Percentiles rank a stretch among this genome's conserved stretches.
Evolutionary conservation across 1,284 basidiomycete genomes (phyloP).

Genomic region (Ganoderma boninense): DNA sequence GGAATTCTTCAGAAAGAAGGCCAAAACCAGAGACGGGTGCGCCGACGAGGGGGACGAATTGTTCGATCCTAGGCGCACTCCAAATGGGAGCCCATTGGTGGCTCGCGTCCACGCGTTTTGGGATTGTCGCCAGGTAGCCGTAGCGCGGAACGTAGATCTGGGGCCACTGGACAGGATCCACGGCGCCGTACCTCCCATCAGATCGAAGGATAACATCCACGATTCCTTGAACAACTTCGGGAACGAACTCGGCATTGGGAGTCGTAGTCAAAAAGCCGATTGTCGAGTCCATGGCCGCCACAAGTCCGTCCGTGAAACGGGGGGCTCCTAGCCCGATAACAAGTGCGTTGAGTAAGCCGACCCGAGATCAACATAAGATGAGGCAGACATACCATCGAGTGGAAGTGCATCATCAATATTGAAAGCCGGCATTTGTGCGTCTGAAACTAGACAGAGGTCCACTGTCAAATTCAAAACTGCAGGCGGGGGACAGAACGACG

Average conservation of each 20-base stretch:
- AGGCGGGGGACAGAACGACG: too few relatives aligned
- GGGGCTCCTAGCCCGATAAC: not conserved
- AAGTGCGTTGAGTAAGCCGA: too few relatives aligned
- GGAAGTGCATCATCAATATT: too few relatives aligned
- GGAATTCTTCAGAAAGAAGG: not conserved
- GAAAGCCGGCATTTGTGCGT: too few relatives aligned
- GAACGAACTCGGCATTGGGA: not conserved
- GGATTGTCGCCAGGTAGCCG: not conserved
- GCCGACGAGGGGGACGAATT: not conserved
- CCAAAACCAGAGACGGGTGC: not conserved
- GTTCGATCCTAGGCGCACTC: not conserved
- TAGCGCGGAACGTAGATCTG: conserved; percentile 2
- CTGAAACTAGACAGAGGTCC: too few relatives aligned
- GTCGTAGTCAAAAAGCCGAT: not conserved
- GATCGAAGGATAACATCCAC: not conserved
- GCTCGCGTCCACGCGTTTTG: not conserved
- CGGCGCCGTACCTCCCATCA: conserved; percentile 6
- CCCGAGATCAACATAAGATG: too few relatives aligned
- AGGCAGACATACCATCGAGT: too few relatives aligned
- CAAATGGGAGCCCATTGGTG: not conserved
- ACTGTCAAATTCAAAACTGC: too few relatives aligned
- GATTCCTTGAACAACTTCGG: not conserved
- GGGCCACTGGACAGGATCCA: conserved; percentile 17
- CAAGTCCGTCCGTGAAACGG: not conserved
- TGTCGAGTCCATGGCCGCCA: not conserved